Conservation (phyloP, 2,329 filamentous ascomycete species). For the Fusarium sp. region DNA sequence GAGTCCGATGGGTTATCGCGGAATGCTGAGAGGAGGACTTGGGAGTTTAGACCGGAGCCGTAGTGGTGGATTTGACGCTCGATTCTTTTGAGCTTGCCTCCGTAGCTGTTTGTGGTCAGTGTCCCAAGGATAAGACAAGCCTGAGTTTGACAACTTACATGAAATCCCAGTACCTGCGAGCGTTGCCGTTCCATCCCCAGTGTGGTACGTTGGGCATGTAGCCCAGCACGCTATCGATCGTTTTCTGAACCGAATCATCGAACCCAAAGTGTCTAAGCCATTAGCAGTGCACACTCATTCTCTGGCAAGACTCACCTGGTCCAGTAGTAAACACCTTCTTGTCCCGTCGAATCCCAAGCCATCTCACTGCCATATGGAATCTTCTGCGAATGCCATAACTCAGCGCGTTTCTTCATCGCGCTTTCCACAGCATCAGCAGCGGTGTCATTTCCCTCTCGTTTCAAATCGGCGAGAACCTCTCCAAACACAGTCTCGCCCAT, state of each 20-base stretch:
- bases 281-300: rapidly evolving
- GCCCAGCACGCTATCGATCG: slow-evolving; percentile 65
- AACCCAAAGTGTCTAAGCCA: slow-evolving; percentile 62
- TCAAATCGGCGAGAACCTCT: slow-evolving; percentile 64
- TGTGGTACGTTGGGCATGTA: slow-evolving; percentile 70
- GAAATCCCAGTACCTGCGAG: slow-evolving; percentile 71
- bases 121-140: too few relatives aligned
- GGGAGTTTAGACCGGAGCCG: slow-evolving; percentile 68
- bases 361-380: slow-evolving; percentile 71
- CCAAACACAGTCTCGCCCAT: slow-evolving; percentile 72
- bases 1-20: slow-evolving; percentile 59
- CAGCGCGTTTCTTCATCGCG: slow-evolving; percentile 63
- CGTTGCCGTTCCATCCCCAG: slow-evolving; percentile 74
- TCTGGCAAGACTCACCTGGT: slow-evolving; percentile 51
- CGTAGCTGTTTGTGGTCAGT: slow-evolving; percentile 51
- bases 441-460: slow-evolving; percentile 58
- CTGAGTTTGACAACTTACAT: slow-evolving; percentile 52
- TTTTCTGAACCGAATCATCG: slow-evolving; percentile 60
- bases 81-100: slow-evolving; percentile 57
- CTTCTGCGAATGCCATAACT: slow-evolving; percentile 62
- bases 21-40: slow-evolving; percentile 66
- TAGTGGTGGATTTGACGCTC: slow-evolving; percentile 69
- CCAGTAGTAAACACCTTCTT: slow-evolving; percentile 73
- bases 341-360: slow-evolving; percentile 73
- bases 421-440: slow-evolving; percentile 57